Percentiles rank a stretch among this genome's conserved stretches.
phyloP scores from a whole-genome alignment of 257 asterid species.

The Penstemon barbatus region DNA sequence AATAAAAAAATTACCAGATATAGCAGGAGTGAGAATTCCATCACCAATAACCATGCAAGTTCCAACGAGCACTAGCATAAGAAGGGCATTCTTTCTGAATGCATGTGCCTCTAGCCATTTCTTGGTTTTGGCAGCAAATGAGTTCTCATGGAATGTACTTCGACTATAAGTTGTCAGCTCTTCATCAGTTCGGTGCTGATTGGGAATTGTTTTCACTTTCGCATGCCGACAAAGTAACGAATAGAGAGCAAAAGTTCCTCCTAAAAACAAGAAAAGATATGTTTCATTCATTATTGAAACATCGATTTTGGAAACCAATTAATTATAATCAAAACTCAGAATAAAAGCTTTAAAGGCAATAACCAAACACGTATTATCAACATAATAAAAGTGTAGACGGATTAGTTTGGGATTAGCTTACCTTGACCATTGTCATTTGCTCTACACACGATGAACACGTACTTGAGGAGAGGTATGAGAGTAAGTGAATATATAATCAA shows the following conservation, averaged over 20 bases:
- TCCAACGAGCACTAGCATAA: conserved; percentile 60
- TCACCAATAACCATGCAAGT: conserved; percentile 75
- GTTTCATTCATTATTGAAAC: no score
- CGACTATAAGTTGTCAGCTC: conserved; percentile 79
- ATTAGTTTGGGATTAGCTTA: conserved; percentile 24
- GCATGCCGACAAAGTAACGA: conserved; percentile 67
- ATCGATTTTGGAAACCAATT: no score
- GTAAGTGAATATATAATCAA: conserved; percentile 73
- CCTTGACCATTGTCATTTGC: conserved; percentile 78
- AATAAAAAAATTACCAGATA: conserved; percentile 45
- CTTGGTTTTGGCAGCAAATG: conserved; percentile 73
- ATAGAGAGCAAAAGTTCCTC: conserved; percentile 67
- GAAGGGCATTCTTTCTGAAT: conserved; percentile 56
- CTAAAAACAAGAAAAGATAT: conserved; percentile 21
- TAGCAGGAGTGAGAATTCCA: conserved; percentile 71
- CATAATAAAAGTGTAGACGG: no score
- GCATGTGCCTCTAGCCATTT: conserved; percentile 63
- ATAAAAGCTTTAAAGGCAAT: no score
- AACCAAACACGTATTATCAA: no score
- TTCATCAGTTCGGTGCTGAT: conserved; percentile 77
- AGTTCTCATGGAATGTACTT: conserved; percentile 53
- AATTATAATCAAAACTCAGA: no score
- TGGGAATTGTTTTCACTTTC: conserved; percentile 61
- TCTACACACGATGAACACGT: conserved; percentile 67
- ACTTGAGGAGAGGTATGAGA: conserved; percentile 67